Base-by-base conservation (phyloP, 164 flowering plant species). In the Nymphaea colorata region DNA sequence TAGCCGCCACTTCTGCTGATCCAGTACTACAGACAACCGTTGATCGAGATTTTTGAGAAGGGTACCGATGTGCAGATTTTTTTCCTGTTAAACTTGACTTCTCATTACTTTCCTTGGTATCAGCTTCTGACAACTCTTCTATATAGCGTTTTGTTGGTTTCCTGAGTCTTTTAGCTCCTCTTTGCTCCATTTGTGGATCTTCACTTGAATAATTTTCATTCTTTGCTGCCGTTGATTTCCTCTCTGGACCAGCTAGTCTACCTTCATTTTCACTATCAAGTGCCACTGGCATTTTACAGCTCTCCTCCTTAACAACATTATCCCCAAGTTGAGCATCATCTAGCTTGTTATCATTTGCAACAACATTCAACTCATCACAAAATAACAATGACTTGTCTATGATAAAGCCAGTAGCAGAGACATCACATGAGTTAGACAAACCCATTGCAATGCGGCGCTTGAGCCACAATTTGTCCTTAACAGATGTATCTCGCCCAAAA, bases 371-470 rank as follows among this genome's bases (percentile, higher is more conserved):
- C 55, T 12, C 55, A 6, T 12, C 55, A 47, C 55, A 2, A 47
- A 47, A 47, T 47, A 81, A 73, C 75, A 84, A 78, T 66, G 77
- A 78, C 64, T 84, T 83, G 67, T 84, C 84, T 53, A 91, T 81
- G 15, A 79, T 66, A 69, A 90, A 88, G 61, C 75, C 73, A 55
- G 93, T 80, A 44, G 83, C 77, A 65, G 92, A 73, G 73, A 90
- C 83, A 77, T 88, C 88, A 82, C 92, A 91, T 60, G 96, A 90
- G 73, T 91, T 88, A 3, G 89, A 83, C 75, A 94, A 75, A 41
- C 92, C 93, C 96, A 91, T 94, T 41, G 90, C 78, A 71, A 94
- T 91, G 70, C 99, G 83, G 77, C 98, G 82, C 78, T 91, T 94
- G 41, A 94, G 94, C 99, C 99, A 94, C 67, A 73, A 75, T 79